Conservation (phyloP, 768 basidiomycete species). For the Lepiota subincarnata region DNA sequence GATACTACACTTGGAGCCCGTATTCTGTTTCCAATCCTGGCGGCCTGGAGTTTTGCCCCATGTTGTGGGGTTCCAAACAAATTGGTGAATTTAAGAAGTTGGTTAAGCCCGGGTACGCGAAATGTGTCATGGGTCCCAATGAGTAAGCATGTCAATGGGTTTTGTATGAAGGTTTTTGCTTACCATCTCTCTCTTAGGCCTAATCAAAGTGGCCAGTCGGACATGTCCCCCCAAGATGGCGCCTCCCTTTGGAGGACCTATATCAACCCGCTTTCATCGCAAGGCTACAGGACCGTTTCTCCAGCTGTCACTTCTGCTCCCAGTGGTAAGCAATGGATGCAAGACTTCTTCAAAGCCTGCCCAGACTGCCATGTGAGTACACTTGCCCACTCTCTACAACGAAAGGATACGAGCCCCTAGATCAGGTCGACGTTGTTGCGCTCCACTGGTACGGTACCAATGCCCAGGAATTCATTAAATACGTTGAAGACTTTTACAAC, state of each 20-base stretch:
- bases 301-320: slow-evolving; percentile 67
- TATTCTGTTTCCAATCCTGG: slow-evolving; percentile 29
- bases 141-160: slow-evolving; percentile 50
- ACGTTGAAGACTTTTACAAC: slow-evolving; percentile 42
- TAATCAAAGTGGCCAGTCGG: slow-evolving; percentile 57
- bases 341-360: slow-evolving; percentile 52
- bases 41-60: slow-evolving; percentile 55
- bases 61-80: slow-evolving; percentile 68
- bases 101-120: slow-evolving; percentile 49
- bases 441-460: slow-evolving; percentile 68
- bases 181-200: slow-evolving; percentile 45
- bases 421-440: slow-evolving; percentile 52
- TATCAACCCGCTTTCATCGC: slow-evolving; percentile 49
- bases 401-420: not conserved
- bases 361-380: slow-evolving; percentile 47
- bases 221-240: slow-evolving; percentile 48
- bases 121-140: slow-evolving; percentile 57
- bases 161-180: not conserved
- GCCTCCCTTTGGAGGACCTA: slow-evolving; percentile 56
- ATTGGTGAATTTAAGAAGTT: slow-evolving; percentile 40
- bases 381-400: not conserved
- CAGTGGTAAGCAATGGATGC: slow-evolving; percentile 61
- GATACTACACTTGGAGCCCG: slow-evolving; percentile 69
- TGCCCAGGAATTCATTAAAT: slow-evolving; percentile 44
- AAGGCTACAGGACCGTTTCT: slow-evolving; percentile 56